phyloP scores from a whole-genome alignment of 805 yeast species.

The Teunomyces funiuensis region DNA sequence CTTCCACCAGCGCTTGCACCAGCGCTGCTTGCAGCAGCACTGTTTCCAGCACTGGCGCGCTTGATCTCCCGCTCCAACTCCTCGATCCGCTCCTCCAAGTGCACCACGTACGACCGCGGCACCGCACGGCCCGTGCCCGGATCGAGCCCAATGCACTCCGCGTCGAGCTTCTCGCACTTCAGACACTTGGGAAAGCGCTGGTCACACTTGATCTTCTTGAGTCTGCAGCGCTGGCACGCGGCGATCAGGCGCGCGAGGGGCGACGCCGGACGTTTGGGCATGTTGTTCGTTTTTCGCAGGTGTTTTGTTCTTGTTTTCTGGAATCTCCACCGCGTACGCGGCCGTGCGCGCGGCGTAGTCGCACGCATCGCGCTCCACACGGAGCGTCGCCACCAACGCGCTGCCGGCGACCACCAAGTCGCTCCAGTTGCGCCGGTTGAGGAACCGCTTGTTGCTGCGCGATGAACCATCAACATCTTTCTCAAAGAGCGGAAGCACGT shows the following conservation, averaged over 20 bases:
- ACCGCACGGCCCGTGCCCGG: slow-evolving; percentile 86
- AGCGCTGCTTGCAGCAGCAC: slow-evolving; percentile 12
- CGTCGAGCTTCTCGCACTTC: slow-evolving; percentile 62
- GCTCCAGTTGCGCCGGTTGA: slow-evolving; percentile 72
- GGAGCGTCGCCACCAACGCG: slow-evolving; percentile 66
- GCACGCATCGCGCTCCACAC: slow-evolving; percentile 63
- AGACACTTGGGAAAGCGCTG: slow-evolving; percentile 66
- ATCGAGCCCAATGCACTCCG: slow-evolving; percentile 79
- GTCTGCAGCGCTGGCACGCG: slow-evolving; percentile 82
- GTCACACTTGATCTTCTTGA: slow-evolving; percentile 65
- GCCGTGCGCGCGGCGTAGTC: slow-evolving; percentile 52
- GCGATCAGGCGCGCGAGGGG: slow-evolving; percentile 65
- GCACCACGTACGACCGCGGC: slow-evolving; percentile 75
- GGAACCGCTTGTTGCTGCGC: slow-evolving; percentile 51
- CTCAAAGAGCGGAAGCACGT: slow-evolving; percentile 70
- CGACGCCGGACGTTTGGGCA: slow-evolving; percentile 3
- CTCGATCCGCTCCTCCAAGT: slow-evolving; percentile 64
- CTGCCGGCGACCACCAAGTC: slow-evolving; percentile 61
- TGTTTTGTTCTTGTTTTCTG: slow-evolving; percentile 43
- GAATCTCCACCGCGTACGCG: slow-evolving; percentile 71
- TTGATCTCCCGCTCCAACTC: slow-evolving; percentile 53
- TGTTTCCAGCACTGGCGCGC: slow-evolving; percentile 39
- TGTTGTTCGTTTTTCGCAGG: slow-evolving; percentile 21
- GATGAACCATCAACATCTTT: slow-evolving; percentile 54
- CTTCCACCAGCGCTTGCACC: background rate